Base-by-base conservation (phyloP, 352 stramenopile genomes). In the Globisporangium heterothallicum region DNA sequence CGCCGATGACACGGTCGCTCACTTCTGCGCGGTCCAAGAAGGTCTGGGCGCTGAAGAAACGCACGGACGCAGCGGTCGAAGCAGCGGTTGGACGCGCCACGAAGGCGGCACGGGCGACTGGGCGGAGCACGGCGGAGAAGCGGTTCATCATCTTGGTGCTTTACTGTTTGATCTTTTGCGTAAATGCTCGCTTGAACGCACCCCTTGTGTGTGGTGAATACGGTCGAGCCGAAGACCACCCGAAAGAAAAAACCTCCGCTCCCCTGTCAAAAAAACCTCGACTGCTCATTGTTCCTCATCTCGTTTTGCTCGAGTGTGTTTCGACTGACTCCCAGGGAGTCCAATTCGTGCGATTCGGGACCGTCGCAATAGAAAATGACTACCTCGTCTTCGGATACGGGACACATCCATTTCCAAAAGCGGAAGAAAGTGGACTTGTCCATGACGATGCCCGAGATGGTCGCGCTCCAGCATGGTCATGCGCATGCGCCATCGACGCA, bases 1-100 rank as follows among this genome's bases (percentile, higher is more conserved):
- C 97, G 56, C 78, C 69, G 41, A 99, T 72, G 59, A 99, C 96
- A 49, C 97, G 94, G 47, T 98, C 95, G 55, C 88, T 96, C 41
- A 99, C 97, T 77, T 99, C 97, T 53, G 78, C 66, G 61, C 84
- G 78, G 72, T 94, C 84, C 52, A 94, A 65, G 70, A 94, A 94
- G 24, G 84, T 94, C 70, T 94, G 84, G 53, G 79, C 76, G 68
- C 74, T 86, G 69, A 89, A 86, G 64, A 89, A 92, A 53, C 78
- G 76, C 51, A 63, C 65, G 45, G 62, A 45, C 19, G 58, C 50
- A 8, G 60, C 29, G 3, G 55, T 42, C n/a, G 56, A 21, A 13
- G 63, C 53, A 9, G 64, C 42, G 24, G 35, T 26, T 1, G 77
- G 73, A 60, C 74, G 73, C 30, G 73, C 64, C 30, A 78, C 63